Conservation (phyloP, 805 yeast species). For the Starmera amethionina region DNA sequence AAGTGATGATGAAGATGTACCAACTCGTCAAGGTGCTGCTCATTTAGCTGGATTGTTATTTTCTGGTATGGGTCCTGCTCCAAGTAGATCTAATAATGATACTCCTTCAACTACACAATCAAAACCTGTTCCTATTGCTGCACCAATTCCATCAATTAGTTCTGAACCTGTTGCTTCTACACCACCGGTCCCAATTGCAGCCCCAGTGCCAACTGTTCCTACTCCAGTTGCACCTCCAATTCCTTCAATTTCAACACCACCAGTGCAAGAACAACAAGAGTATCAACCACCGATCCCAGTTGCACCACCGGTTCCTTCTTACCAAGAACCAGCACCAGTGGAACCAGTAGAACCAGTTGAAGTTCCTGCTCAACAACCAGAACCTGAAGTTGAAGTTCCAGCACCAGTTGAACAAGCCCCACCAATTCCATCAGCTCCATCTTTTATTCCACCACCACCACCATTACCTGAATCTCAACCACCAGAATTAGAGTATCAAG, state of each 20-base stretch:
- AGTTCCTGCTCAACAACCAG: not conserved
- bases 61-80: conserved; percentile 18
- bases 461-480: conserved; percentile 16
- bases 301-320: conserved; percentile 7
- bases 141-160: conserved; percentile 17
- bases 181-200: not conserved
- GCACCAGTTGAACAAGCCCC: conserved; percentile 1
- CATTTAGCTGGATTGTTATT: conserved; percentile 18
- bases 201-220: conserved; percentile 3
- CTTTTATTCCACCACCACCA: conserved; percentile 13
- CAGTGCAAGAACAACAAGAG: not conserved
- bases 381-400: not conserved
- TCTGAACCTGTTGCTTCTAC: conserved; percentile 2
- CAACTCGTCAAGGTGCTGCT: conserved; percentile 21
- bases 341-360: conserved; percentile 6
- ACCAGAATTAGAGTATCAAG: conserved; percentile 2
- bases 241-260: conserved; percentile 4
- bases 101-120: conserved; percentile 11
- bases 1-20: conserved; percentile 24
- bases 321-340: conserved; percentile 6
- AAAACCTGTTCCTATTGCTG: conserved; percentile 14
- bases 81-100: conserved; percentile 10
- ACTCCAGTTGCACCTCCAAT: conserved; percentile 6
- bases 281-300: not conserved
- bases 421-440: conserved; percentile 9